A percentile compares a stretch with the other conserved stretches of the same genome.
Conservation (phyloP, 352 stramenopile species). For the Phytophthora sojae region DNA sequence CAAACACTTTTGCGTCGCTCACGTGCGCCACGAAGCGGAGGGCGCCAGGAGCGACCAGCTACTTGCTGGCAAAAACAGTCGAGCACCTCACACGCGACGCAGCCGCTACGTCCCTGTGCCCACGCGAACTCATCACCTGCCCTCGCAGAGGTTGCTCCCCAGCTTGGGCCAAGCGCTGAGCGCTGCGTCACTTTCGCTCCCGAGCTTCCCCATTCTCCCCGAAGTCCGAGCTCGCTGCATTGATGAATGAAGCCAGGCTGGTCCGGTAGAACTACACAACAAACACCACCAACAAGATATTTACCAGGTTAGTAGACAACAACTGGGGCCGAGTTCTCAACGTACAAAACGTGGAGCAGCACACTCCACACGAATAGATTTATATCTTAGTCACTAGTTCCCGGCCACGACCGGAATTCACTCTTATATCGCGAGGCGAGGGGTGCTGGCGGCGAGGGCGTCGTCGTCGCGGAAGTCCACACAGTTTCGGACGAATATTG, state of each 20-base stretch:
- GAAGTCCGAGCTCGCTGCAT: slow-evolving; percentile 4
- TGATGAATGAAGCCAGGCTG: slow-evolving; percentile 6
- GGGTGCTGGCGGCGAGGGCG: slow-evolving; percentile 28
- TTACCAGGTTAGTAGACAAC: slow-evolving; percentile 1
- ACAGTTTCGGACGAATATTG: slow-evolving; percentile 32
- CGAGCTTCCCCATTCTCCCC: slow-evolving; percentile 49
- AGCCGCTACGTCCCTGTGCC: slow-evolving; percentile 26
- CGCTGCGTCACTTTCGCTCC: slow-evolving; percentile 48
- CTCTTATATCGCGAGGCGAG: slow-evolving; percentile 36
- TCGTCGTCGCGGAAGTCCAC: slow-evolving; percentile 32
- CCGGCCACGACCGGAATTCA: slow-evolving; percentile 30
- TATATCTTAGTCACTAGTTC: slow-evolving; percentile 29
- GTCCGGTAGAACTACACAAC: background rate
- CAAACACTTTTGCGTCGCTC: slow-evolving; percentile 70
- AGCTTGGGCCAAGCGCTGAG: slow-evolving; percentile 61
- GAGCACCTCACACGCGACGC: slow-evolving; percentile 11
- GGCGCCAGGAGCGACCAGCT: background rate
- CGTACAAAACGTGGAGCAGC: background rate
- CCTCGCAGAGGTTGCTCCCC: slow-evolving; percentile 36
- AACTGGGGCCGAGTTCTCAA: background rate
- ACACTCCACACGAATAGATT: slow-evolving; percentile 16
- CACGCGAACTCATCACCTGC: slow-evolving; percentile 8
- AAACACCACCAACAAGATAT: background rate
- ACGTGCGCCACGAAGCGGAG: slow-evolving; percentile 49
- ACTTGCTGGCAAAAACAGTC: slow-evolving; percentile 20